Conservation (phyloP, 257 asterid genomes). For the Lycium barbarum region DNA sequence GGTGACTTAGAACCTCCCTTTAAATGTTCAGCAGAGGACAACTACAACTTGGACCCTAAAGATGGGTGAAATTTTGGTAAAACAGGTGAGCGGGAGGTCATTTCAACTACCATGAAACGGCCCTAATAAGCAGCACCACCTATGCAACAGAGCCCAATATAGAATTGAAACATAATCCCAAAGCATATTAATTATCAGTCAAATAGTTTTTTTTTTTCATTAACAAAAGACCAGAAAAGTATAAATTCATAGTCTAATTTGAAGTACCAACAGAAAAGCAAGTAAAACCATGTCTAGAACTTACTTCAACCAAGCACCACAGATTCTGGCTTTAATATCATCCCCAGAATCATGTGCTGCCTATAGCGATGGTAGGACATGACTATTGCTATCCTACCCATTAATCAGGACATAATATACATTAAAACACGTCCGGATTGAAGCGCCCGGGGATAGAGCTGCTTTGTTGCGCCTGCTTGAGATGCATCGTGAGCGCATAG, state of each 20-base stretch:
- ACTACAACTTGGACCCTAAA: not conserved
- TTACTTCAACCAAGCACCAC: conserved; percentile 22
- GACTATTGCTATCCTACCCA: conserved; percentile 10
- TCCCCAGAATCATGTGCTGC: not conserved
- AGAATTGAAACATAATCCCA: not conserved
- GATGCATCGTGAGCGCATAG: conserved; percentile 85
- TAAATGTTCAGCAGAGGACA: not conserved
- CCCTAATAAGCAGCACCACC: no score
- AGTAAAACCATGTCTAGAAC: conserved; percentile 17
- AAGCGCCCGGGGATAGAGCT: conserved; percentile 77
- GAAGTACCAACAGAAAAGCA: conserved; percentile 7
- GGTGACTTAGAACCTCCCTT: no score
- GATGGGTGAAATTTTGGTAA: not conserved
- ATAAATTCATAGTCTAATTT: not conserved
- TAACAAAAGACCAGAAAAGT: not conserved
- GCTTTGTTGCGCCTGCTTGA: conserved; percentile 85
- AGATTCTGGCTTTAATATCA: not conserved
- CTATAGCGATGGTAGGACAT: not conserved
- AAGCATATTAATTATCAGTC: not conserved
- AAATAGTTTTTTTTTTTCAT: not conserved
- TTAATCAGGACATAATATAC: not conserved
- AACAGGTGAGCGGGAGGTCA: not conserved
- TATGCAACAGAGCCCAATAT: no score
- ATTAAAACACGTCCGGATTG: conserved; percentile 83
- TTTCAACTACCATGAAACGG: not conserved